Base-by-base conservation (phyloP, 176 grass and related monocot genomes). In the Lolium multiflorum region DNA sequence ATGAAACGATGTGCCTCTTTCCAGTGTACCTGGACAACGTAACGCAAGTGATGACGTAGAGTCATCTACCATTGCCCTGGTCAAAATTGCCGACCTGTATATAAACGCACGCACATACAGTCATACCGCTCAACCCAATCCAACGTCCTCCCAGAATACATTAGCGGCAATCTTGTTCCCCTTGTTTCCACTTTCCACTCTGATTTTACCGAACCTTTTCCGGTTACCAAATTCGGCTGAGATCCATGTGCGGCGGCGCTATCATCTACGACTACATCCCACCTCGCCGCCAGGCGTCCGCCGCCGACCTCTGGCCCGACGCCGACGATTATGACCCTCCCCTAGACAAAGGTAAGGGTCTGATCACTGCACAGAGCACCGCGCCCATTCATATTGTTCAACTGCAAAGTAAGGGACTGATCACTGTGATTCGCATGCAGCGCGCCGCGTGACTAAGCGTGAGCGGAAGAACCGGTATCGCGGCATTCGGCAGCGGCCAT, bases 221-320 rank as follows among this genome's bases (percentile, higher is more conserved):
- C 35, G 46, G 2, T 25, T 25, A 41, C 70, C 11, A 17, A 12
- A 24, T 1, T 14, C 72, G 14, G 20, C 21, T 4, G 76, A 41
- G 39, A 57, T 72, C 89, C 66, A 98, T 98, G 96, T 98, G 96
- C 88, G 96, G 96, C 65, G 96, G 96, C 9, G 93, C 93, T 2
- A 89, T 98, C 86, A 94, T 98, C 80, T 89, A 39, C 88, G 93
- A 98, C 80, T 94, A 92, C 84, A 92, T 98, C 88, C 93, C 96
- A 58, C 22, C 50, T 43, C 71, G 74, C 3, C 68, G 79, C 51
- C 24, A 71, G 51, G n/a, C 54, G 59, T 84, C 89, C 3, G 22
- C 91, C 24, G 78, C 83, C 73, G 91, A 94, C 71, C 50, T 98
- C 75, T 98, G 96, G 96, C 88, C 86, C 11, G 84, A 89, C 0